A percentile compares a stretch with the other conserved stretches of the same genome.
These are phyloP conservation scores for Hordeum marinum DNA, from an alignment of 176 grass and related monocot genomes.

Conservation along the genomic window DNA sequence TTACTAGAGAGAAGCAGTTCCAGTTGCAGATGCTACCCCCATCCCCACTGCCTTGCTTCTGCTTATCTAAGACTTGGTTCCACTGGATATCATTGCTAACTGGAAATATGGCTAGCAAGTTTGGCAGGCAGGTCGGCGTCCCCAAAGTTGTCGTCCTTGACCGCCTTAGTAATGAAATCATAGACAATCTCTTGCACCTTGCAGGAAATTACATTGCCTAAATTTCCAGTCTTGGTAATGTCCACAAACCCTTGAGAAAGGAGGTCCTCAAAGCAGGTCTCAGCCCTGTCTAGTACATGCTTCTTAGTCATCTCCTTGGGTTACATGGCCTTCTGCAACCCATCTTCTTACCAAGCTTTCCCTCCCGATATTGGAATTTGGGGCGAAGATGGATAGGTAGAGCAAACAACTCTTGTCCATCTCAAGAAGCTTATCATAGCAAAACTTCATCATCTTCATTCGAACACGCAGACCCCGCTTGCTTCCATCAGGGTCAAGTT, in stretches of 20 bases:
- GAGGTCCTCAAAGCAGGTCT: not conserved
- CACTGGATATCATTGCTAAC: not conserved
- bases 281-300: not conserved
- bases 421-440: not conserved
- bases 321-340: not conserved
- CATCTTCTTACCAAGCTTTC: conserved; percentile 6
- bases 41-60: not conserved
- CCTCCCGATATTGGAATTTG: not conserved
- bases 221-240: not conserved
- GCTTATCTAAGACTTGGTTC: not conserved
- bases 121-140: not conserved
- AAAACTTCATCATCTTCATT: not conserved
- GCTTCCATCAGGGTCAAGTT: not conserved
- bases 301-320: not conserved
- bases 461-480: not conserved
- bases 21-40: not conserved
- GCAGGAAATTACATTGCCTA: not conserved
- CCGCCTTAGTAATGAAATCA: not conserved
- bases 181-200: not conserved
- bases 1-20: not conserved
- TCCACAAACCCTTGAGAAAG: not conserved
- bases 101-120: not conserved
- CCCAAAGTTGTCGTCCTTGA: not conserved
- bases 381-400: conserved; percentile 10
- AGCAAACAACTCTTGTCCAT: conserved; percentile 11